A percentile compares a stretch with the other conserved stretches of the same genome.
These are phyloP conservation scores for Globisporangium yorkense DNA, from an alignment of 352 stramenopile genomes.

Conservation along the genomic window DNA sequence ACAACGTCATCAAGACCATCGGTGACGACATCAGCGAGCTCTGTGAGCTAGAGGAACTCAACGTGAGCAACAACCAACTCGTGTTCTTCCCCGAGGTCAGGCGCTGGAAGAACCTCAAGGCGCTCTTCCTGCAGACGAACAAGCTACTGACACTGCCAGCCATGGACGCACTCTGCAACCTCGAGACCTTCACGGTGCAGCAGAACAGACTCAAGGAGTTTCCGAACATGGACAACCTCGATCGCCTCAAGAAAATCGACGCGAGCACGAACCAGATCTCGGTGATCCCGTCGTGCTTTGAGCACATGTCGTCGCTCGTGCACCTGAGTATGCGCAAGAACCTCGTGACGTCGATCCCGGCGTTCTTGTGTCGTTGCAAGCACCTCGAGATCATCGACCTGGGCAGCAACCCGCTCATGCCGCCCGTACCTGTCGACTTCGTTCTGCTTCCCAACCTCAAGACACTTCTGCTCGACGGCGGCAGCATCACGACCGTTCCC, in stretches of 20 bases:
- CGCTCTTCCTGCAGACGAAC: slow-evolving; percentile 56
- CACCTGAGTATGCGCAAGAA: slow-evolving; percentile 70
- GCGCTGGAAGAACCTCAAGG: slow-evolving; percentile 53
- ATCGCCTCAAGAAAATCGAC: slow-evolving; percentile 70
- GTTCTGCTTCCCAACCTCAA: slow-evolving; percentile 43
- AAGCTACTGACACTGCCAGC: slow-evolving; percentile 32
- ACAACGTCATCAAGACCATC: slow-evolving; percentile 61
- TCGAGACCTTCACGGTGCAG: slow-evolving; percentile 57
- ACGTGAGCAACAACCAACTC: slow-evolving; percentile 59
- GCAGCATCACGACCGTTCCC: slow-evolving; percentile 40
- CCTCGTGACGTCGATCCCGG: slow-evolving; percentile 35
- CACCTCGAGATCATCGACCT: slow-evolving; percentile 68
- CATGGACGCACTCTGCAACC: slow-evolving; percentile 42
- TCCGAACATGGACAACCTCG: slow-evolving; percentile 55
- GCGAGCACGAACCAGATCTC: slow-evolving; percentile 66
- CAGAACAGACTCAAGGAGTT: slow-evolving; percentile 56
- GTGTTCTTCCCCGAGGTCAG: slow-evolving; percentile 26
- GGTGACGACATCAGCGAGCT: slow-evolving; percentile 40
- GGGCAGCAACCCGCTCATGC: slow-evolving; percentile 48
- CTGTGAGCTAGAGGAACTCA: slow-evolving; percentile 60
- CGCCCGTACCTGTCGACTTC: slow-evolving; percentile 36
- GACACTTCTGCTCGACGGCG: slow-evolving; percentile 60
- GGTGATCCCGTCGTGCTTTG: slow-evolving; percentile 36
- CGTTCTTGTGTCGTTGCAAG: slow-evolving; percentile 36
- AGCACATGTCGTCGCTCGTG: slow-evolving; percentile 49